Percentiles rank a stretch among this genome's conserved stretches.
phyloP scores from a whole-genome alignment of 2,329 filamentous ascomycete species.

The Teratosphaeria pseudoeucalypti region DNA sequence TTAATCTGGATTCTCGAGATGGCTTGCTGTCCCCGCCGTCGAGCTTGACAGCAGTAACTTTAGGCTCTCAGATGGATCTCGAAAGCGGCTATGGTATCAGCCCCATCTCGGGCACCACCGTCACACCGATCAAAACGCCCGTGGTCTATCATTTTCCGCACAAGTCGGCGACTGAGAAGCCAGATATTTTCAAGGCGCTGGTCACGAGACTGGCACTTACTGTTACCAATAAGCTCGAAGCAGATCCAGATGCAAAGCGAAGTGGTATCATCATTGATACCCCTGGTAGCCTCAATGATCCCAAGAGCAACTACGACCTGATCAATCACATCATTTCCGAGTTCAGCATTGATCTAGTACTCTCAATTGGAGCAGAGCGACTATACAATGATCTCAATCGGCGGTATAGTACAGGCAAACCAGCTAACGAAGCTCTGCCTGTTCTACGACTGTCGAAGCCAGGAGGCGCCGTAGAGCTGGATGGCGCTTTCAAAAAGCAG shows the following conservation, averaged over 20 bases:
- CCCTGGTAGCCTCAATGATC: slow-evolving; percentile 56
- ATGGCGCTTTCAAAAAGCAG: slow-evolving; percentile 62
- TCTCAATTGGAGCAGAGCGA: slow-evolving; percentile 70
- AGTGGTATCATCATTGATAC: slow-evolving; percentile 82
- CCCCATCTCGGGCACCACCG: slow-evolving; percentile 80
- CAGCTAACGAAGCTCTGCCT: slow-evolving; percentile 50
- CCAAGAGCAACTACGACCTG: slow-evolving; percentile 59
- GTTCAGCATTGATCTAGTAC: slow-evolving; percentile 60
- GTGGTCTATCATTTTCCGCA: slow-evolving; percentile 83
- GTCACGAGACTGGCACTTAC: slow-evolving; percentile 68
- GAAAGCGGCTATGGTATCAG: slow-evolving; percentile 76
- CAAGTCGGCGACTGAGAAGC: slow-evolving; percentile 60
- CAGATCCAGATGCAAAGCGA: slow-evolving; percentile 59
- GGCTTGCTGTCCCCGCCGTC: slow-evolving; percentile 49
- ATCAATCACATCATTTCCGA: slow-evolving; percentile 69
- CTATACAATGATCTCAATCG: slow-evolving; percentile 64
- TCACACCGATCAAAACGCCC: slow-evolving; percentile 82
- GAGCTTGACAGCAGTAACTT: slow-evolving; percentile 74
- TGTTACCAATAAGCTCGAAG: slow-evolving; percentile 64
- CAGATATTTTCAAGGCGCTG: slow-evolving; percentile 59
- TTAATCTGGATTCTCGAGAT: slow-evolving; percentile 77
- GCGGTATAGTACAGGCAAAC: slow-evolving; percentile 47
- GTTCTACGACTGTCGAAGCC: slow-evolving; percentile 76
- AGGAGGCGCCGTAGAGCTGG: slow-evolving; percentile 70
- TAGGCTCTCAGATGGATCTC: slow-evolving; percentile 77